Conservation (phyloP, 2,329 filamentous ascomycete genomes). For the Cercospora sp. region DNA sequence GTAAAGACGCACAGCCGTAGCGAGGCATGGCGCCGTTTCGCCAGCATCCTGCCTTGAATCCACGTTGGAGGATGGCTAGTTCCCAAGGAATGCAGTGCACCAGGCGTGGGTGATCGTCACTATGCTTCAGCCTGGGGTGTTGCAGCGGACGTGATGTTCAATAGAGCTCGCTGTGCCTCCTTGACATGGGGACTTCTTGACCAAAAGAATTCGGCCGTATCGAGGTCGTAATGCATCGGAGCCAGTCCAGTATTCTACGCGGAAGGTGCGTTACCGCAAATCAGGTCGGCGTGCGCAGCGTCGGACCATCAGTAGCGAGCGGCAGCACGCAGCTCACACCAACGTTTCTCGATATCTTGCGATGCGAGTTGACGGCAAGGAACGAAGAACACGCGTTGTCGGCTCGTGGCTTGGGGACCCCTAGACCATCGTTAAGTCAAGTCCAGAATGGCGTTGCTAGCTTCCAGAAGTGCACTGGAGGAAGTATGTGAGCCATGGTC, state of each 20-base stretch:
- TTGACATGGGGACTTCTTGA: not conserved
- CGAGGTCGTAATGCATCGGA: not conserved
- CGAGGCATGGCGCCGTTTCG: not conserved
- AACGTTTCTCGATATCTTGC: not conserved
- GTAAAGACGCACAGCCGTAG: not conserved
- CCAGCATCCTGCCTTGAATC: not conserved
- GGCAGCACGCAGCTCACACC: not conserved
- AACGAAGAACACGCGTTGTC: not conserved
- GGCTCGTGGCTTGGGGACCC: not conserved
- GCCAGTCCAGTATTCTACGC: not conserved
- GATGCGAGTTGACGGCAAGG: not conserved
- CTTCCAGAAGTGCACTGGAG: not conserved
- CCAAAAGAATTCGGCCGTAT: not conserved
- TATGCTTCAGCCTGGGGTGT: not conserved
- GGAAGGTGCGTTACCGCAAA: not conserved
- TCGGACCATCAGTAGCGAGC: not conserved
- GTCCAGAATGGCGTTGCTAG: not conserved
- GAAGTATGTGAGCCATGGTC: not conserved
- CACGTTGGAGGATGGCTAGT: too few species aligned
- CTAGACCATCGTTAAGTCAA: not conserved
- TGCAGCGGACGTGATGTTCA: not conserved
- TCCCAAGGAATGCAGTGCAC: not conserved
- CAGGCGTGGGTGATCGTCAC: not conserved
- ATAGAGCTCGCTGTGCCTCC: not conserved
- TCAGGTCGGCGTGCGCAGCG: too few species aligned